These are phyloP conservation scores for Domatiomyces globalis DNA, from an alignment of 2,329 filamentous ascomycete species.

Conservation along the genomic window DNA sequence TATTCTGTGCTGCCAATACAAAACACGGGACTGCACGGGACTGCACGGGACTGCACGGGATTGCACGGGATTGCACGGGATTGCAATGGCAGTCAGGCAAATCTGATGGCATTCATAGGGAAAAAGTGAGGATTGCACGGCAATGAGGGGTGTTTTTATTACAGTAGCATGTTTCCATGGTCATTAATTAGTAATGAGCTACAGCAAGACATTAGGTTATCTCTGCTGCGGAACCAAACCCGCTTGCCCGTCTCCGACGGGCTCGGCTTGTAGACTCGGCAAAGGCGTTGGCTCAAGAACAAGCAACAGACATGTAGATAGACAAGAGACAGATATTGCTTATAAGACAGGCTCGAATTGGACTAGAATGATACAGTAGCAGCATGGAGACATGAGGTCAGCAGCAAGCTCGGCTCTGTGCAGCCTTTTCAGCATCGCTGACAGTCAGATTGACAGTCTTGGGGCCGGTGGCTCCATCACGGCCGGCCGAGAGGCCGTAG, in stretches of 20 bases:
- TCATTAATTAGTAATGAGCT: background rate
- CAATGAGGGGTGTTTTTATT: background rate
- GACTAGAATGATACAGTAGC: background rate
- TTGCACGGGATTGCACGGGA: background rate
- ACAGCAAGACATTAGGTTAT: background rate
- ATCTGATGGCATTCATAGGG: background rate
- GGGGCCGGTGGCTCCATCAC: conserved; percentile 21
- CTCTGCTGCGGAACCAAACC: too few species aligned
- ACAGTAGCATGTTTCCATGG: background rate
- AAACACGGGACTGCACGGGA: too few species aligned
- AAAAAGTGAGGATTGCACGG: background rate
- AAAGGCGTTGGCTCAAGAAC: too few species aligned
- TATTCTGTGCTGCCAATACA: too few species aligned
- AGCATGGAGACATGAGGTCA: conserved; percentile 1
- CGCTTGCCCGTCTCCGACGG: too few species aligned
- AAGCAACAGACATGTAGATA: too few species aligned
- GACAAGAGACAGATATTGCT: too few species aligned
- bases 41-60: too few species aligned
- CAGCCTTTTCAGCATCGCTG: conserved; percentile 34
- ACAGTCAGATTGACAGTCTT: conserved; percentile 32
- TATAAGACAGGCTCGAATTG: background rate
- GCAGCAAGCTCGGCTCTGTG: conserved; percentile 23
- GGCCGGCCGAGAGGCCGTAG: conserved; percentile 29
- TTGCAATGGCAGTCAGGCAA: background rate
- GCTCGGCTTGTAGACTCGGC: too few species aligned